These are phyloP conservation scores for Ceratobasidium sp. DNA, from an alignment of 1,284 basidiomycete species.

Conservation along the genomic window DNA sequence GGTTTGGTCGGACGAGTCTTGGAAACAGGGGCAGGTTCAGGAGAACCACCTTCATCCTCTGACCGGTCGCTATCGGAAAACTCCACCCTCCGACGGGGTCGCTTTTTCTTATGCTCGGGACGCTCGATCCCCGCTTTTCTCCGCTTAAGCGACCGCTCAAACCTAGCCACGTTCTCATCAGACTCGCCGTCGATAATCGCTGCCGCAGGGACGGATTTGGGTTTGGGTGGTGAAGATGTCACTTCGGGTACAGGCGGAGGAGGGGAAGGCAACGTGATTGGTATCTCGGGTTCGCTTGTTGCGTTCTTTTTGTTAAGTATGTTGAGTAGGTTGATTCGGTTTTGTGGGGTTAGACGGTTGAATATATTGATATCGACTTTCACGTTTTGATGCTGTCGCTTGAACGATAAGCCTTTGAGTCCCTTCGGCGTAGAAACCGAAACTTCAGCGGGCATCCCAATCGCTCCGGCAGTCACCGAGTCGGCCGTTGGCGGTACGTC, in stretches of 20 bases:
- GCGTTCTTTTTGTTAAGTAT: slow-evolving; percentile 40
- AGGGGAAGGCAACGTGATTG: slow-evolving; percentile 28
- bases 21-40: slow-evolving; percentile 1
- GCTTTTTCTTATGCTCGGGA: slow-evolving; percentile 27
- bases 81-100: slow-evolving; percentile 34
- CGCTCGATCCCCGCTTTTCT: slow-evolving; percentile 28
- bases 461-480: background rate
- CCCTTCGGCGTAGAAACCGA: slow-evolving; percentile 36
- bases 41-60: slow-evolving; percentile 4
- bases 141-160: slow-evolving; percentile 37
- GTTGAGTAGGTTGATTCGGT: slow-evolving; percentile 35
- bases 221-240: slow-evolving; percentile 36
- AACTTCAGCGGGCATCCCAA: slow-evolving; percentile 13
- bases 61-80: slow-evolving; percentile 39
- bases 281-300: slow-evolving; percentile 29
- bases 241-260: slow-evolving; percentile 17
- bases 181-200: slow-evolving; percentile 19
- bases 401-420: slow-evolving; percentile 40
- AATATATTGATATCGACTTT: slow-evolving; percentile 41
- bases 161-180: slow-evolving; percentile 38
- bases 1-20: background rate
- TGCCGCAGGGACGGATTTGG: slow-evolving; percentile 27
- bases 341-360: slow-evolving; percentile 39
- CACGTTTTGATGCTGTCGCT: slow-evolving; percentile 38
- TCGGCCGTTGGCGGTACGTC: slow-evolving; percentile 49